Base-by-base conservation (phyloP, 2,329 filamentous ascomycete genomes). In the Trichocomaceae sp. region DNA sequence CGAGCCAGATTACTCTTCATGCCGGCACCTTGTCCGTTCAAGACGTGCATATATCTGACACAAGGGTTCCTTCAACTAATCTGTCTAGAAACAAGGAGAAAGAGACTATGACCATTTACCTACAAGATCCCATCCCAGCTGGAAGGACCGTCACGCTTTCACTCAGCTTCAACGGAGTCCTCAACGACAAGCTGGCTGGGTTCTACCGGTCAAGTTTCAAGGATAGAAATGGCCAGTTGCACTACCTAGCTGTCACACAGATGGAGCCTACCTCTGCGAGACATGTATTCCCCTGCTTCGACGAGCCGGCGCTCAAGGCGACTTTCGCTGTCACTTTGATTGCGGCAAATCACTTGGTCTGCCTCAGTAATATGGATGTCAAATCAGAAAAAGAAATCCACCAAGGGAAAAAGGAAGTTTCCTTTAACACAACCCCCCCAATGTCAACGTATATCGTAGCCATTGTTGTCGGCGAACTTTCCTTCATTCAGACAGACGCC, bases 361-460 rank as follows among this genome's bases (percentile, higher is more conserved):
- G 44, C 29, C 22, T 46, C 5, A 46, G 44, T 26, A 46, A 46
- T 20, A 46, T 46, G 44, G 44, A 26, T 15, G 44, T 46, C 17
- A 17, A 26, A 17, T 46, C 44, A 4, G 44, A 46, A 12, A 29
- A 15, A 26, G 6, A 15, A 26, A 8, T 46, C 13, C 23, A 26
- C 23, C 20, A 46, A 17, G 44, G 20, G 3, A 46, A 12, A 33
- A 33, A 33, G 26, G 26, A 29, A 9, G 5, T 29, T 29, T 29
- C 26, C 26, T 29, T 29, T 29, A 3, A 26, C 7, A 29, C 26
- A 29, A 29, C 2, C 10, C 31, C n/a, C 31, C 31, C 31, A 15
- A 97, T 96, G 92, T 96, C 92, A 3, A 96, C 92, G 2, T 97
- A 97, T 70, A 84, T 97, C 19, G 76, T 96, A 50, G 91, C 91